These are phyloP conservation scores for Agaricus bisporus DNA, from an alignment of 768 basidiomycete genomes.

Conservation along the genomic window DNA sequence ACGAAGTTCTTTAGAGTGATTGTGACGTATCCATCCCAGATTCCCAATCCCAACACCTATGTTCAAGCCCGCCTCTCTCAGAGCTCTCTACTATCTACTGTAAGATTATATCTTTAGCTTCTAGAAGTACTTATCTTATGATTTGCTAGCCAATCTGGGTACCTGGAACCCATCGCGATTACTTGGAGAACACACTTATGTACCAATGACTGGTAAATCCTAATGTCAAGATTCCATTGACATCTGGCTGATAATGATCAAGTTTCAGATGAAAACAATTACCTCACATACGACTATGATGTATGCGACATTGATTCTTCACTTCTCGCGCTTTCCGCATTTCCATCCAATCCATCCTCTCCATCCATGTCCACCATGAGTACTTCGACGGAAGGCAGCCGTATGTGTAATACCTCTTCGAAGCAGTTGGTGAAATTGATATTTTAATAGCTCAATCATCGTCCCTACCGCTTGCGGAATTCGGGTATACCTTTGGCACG, in stretches of 20 bases:
- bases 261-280: constrained; percentile 17
- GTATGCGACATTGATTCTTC: constrained; percentile 16
- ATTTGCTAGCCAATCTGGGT: background rate
- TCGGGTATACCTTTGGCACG: constrained; percentile 25
- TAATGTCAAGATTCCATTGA: background rate
- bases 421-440: constrained; percentile 5
- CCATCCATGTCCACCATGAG: constrained; percentile 25
- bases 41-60: constrained; percentile 21
- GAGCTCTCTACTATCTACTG: constrained; percentile 21
- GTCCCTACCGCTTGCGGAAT: constrained; percentile 26
- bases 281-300: constrained; percentile 22
- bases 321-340: constrained; percentile 10
- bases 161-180: constrained; percentile 3
- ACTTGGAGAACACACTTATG: background rate
- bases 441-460: constrained; percentile 23
- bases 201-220: constrained; percentile 4
- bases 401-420: constrained; percentile 15
- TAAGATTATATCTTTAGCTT: background rate
- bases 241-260: background rate
- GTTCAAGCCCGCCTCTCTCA: constrained; percentile 16
- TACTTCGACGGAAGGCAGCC: constrained; percentile 27
- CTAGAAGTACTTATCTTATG: background rate
- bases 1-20: background rate
- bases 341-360: constrained; percentile 14
- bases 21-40: constrained; percentile 8